These are phyloP conservation scores for Boletus nobilissimus DNA, from an alignment of 1,284 basidiomycete genomes.

Conservation along the genomic window DNA sequence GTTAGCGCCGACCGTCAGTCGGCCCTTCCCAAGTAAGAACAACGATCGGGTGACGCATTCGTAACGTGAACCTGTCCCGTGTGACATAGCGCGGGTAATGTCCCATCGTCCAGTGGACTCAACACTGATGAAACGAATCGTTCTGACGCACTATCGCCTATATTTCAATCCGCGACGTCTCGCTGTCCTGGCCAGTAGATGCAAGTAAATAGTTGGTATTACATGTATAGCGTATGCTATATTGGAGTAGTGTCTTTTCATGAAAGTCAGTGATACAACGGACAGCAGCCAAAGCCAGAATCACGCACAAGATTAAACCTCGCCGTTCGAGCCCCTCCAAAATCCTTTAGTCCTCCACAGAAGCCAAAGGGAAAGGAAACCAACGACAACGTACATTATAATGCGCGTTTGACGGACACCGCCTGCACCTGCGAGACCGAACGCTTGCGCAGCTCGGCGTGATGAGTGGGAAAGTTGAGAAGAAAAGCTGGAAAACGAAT, in stretches of 20 bases:
- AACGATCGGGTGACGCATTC: no score
- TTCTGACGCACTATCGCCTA: background rate
- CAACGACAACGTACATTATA: conserved; percentile 65
- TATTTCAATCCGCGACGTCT: no score
- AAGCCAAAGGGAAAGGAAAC: conserved; percentile 56
- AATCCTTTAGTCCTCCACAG: conserved; percentile 48
- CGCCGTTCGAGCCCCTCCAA: conserved; percentile 41
- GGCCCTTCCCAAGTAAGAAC: no score
- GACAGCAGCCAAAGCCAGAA: background rate
- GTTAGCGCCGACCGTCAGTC: no score
- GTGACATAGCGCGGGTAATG: no score
- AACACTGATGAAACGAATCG: no score
- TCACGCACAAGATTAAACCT: conserved; percentile 35
- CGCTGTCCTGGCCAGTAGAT: no score
- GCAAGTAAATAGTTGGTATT: conserved; percentile 14
- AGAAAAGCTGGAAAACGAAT: conserved; percentile 73
- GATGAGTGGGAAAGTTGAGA: conserved; percentile 71
- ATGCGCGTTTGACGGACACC: conserved; percentile 70
- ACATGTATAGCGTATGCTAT: conserved; percentile 15
- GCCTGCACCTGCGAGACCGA: conserved; percentile 68
- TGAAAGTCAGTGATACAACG: background rate
- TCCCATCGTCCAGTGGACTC: no score
- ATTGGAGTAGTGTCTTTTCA: background rate
- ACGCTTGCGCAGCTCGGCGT: conserved; percentile 72
- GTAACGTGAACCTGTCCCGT: no score